Conservation (phyloP, 805 yeast genomes). For the Candida orba region DNA sequence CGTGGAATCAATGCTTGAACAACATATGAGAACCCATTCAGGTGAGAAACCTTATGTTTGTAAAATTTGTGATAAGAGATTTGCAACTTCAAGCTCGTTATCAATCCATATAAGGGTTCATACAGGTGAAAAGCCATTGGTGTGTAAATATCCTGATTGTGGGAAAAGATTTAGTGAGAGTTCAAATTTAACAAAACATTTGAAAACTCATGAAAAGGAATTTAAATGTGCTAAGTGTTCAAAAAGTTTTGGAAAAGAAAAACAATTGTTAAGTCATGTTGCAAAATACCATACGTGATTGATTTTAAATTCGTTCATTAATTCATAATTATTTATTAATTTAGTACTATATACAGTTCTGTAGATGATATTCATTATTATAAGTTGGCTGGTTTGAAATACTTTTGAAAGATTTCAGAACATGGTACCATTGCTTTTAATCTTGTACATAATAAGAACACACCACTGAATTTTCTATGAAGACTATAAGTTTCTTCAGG, state of each 20-base stretch:
- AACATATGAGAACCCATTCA: conserved; percentile 78
- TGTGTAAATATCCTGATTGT: conserved; percentile 58
- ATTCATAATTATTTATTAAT: neutral
- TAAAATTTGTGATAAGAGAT: conserved; percentile 61
- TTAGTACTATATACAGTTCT: neutral
- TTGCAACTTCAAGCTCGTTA: conserved; percentile 76
- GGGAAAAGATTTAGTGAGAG: conserved; percentile 79
- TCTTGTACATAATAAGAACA: conserved; percentile 81
- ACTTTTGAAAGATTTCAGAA: conserved; percentile 64
- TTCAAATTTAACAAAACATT: conserved; percentile 81
- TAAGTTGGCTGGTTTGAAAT: conserved; percentile 31
- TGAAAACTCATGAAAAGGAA: conserved; percentile 62
- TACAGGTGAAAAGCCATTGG: conserved; percentile 81
- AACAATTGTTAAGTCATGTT: conserved; percentile 35
- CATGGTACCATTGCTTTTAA: conserved; percentile 80
- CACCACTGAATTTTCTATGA: conserved; percentile 93
- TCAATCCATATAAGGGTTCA: conserved; percentile 82
- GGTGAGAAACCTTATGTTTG: conserved; percentile 88
- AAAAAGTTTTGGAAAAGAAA: conserved; percentile 41
- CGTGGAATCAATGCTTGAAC: conserved; percentile 67
- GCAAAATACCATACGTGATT: conserved; percentile 14
- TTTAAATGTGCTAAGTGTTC: conserved; percentile 46
- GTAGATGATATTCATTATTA: neutral
- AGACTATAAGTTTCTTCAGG: conserved; percentile 98
- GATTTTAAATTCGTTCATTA: neutral